Percentiles rank a stretch among this genome's conserved stretches.
These are phyloP conservation scores for Ganoderma meredithae DNA, from an alignment of 1,284 basidiomycete genomes.

Conservation along the genomic window DNA sequence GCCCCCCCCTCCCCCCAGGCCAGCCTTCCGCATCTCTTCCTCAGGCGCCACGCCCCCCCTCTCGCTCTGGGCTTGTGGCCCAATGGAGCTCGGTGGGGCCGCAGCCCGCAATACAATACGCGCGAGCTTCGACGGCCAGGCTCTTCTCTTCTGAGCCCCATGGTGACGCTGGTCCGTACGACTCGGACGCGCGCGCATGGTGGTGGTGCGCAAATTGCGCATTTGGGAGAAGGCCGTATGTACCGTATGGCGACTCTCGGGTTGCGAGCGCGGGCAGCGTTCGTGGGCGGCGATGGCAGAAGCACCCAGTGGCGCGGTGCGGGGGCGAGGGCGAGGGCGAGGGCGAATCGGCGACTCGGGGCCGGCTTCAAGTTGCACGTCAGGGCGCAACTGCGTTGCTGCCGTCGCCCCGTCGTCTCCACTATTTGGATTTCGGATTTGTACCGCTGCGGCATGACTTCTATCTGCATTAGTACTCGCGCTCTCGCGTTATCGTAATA, in stretches of 20 bases:
- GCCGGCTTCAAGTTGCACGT: not conserved
- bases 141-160: not conserved
- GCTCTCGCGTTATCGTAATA: too few relatives aligned
- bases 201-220: not conserved
- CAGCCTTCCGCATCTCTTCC: not conserved
- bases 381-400: not conserved
- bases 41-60: not conserved
- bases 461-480: not conserved
- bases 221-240: not conserved
- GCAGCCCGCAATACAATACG: not conserved
- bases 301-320: not conserved
- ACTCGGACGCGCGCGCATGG: not conserved
- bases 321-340: too few relatives aligned
- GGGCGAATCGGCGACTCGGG: not conserved
- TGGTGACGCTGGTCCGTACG: not conserved
- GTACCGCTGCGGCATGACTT: not conserved
- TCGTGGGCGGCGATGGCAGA: not conserved
- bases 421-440: not conserved
- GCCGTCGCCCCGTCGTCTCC: not conserved
- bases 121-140: not conserved
- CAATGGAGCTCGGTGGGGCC: not conserved
- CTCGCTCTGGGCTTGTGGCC: not conserved
- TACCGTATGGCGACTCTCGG: not conserved
- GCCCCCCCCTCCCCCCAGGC: not conserved
- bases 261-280: not conserved